Percentiles rank a stretch among this genome's conserved stretches.
Evolutionary conservation across 1,284 basidiomycete species (phyloP).

Genomic region (Paramarasmius palmivorus): DNA sequence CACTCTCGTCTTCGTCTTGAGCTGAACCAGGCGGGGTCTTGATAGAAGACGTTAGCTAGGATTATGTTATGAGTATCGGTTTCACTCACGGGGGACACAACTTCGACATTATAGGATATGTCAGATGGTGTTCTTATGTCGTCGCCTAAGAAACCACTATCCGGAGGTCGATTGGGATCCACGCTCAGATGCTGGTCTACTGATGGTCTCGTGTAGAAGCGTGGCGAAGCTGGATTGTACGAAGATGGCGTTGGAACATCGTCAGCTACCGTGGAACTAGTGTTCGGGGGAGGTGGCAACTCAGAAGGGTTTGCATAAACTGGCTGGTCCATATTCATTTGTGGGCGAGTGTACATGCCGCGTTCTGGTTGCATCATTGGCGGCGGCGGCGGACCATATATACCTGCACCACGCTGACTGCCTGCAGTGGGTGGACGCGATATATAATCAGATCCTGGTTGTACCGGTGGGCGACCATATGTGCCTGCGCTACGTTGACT

Average conservation of each 20-base stretch:
- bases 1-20: slow-evolving; percentile 2
- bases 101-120: neutral
- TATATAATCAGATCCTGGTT: no score
- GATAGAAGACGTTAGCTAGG: neutral
- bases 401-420: no score
- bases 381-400: no score
- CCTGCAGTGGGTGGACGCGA: no score
- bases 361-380: no score
- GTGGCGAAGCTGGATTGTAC: no score
- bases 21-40: slow-evolving; percentile 14
- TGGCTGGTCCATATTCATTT: neutral
- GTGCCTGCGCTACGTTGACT: no score
- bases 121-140: neutral
- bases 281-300: slow-evolving; percentile 1
- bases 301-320: neutral
- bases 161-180: neutral
- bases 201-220: no score
- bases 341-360: no score
- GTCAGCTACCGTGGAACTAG: neutral
- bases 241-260: slow-evolving; percentile 1
- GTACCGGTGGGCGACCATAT: no score
- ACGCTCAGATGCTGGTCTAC: neutral
- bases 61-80: neutral
- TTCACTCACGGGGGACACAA: neutral
- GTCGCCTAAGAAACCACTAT: neutral